A percentile compares a stretch with the other conserved stretches of the same genome.
These are phyloP conservation scores for Alternaria postmessia DNA, from an alignment of 2,329 filamentous ascomycete genomes.

Conservation along the genomic window DNA sequence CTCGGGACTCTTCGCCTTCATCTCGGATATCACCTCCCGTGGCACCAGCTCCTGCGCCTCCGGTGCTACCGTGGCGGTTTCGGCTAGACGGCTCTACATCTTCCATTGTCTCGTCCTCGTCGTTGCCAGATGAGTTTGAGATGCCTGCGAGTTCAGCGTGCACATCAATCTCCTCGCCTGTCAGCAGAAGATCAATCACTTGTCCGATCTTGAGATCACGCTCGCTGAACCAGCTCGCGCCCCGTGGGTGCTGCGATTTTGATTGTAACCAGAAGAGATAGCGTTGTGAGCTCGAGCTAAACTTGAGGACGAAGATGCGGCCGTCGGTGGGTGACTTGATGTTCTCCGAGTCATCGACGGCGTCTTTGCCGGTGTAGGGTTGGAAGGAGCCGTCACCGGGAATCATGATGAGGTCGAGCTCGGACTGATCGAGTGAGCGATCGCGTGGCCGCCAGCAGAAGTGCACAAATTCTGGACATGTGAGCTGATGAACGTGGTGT, in stretches of 20 bases:
- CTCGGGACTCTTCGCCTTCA: slow-evolving; percentile 86
- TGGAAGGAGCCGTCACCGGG: slow-evolving; percentile 87
- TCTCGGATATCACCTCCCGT: slow-evolving; percentile 91
- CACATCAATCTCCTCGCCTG: slow-evolving; percentile 88
- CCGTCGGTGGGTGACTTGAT: slow-evolving; percentile 77
- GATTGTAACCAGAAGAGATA: slow-evolving; percentile 98
- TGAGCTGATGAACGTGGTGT: slow-evolving; percentile 19
- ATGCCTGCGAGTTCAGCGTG: slow-evolving; percentile 70
- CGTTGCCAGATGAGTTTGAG: slow-evolving; percentile 62
- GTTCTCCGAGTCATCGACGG: slow-evolving; percentile 62
- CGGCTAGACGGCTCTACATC: slow-evolving; percentile 56
- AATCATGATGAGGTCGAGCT: slow-evolving; percentile 92
- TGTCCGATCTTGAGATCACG: slow-evolving; percentile 87
- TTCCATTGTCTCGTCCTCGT: slow-evolving; percentile 73
- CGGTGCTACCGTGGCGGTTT: slow-evolving; percentile 59
- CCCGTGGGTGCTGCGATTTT: slow-evolving; percentile 76
- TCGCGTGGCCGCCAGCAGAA: slow-evolving; percentile 95
- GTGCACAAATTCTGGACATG: slow-evolving; percentile 77
- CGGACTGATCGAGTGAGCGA: slow-evolving; percentile 73
- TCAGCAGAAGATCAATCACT: slow-evolving; percentile 82
- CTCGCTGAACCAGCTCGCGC: slow-evolving; percentile 79
- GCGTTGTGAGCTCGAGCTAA: slow-evolving; percentile 87
- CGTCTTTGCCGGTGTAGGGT: slow-evolving; percentile 70
- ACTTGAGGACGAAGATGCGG: slow-evolving; percentile 92
- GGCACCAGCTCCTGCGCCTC: slow-evolving; percentile 84